Conservation (phyloP, 2,329 filamentous ascomycete species). For the Cytospora piceicola region DNA sequence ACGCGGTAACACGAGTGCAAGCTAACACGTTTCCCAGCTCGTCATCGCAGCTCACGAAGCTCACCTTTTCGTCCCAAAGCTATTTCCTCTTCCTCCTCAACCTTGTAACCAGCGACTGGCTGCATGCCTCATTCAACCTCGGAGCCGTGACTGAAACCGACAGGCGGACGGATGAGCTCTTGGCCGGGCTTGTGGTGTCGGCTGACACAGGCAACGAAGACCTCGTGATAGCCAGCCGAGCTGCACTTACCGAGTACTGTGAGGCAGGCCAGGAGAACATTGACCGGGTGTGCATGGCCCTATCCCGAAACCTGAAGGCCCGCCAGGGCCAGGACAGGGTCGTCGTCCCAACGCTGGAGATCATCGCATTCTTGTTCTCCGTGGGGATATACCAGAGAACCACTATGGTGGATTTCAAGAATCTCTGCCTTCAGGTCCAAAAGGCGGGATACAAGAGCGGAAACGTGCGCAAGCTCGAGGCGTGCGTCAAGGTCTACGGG, state of each 20-base stretch:
- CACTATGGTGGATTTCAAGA: constrained; percentile 50
- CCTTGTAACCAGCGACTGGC: constrained; percentile 45
- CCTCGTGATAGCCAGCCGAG: constrained; percentile 69
- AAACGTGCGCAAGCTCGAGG: constrained; percentile 80
- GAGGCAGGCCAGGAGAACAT: constrained; percentile 45
- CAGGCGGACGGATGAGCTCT: constrained; percentile 55
- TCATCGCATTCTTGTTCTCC: constrained; percentile 77
- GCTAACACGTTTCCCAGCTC: constrained; percentile 39
- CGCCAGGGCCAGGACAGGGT: constrained; percentile 69
- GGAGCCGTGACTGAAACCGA: constrained; percentile 40
- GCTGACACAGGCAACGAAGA: constrained; percentile 80
- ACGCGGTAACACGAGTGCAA: neutral
- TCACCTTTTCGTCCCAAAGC: constrained; percentile 59
- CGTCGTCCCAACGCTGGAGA: constrained; percentile 75
- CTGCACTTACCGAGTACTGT: constrained; percentile 64
- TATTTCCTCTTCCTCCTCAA: constrained; percentile 63
- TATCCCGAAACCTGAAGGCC: constrained; percentile 58
- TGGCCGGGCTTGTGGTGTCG: constrained; percentile 72
- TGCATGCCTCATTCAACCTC: constrained; percentile 44
- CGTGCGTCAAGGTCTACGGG: constrained; percentile 79
- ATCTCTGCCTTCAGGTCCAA: constrained; percentile 71
- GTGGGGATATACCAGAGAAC: constrained; percentile 52
- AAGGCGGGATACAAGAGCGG: constrained; percentile 82
- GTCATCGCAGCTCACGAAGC: constrained; percentile 40
- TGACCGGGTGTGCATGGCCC: constrained; percentile 51